Conservation (phyloP, 2,329 filamentous ascomycete species). For the Zalaria sp. region DNA sequence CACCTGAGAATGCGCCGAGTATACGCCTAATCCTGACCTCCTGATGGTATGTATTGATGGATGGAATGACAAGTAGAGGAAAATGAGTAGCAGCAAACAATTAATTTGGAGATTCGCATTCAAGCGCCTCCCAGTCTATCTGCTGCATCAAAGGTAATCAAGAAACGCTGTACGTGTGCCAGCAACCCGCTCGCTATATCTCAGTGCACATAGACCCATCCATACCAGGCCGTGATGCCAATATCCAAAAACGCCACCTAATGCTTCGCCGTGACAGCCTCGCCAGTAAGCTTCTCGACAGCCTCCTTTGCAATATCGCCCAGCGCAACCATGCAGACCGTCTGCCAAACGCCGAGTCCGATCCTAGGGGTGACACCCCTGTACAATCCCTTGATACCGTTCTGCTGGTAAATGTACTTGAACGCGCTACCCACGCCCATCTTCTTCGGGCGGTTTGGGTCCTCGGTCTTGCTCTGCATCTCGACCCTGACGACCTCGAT, state of each 20-base stretch:
- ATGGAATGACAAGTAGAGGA: too few species aligned
- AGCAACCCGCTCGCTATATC: too few species aligned
- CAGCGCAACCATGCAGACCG: conserved; percentile 97
- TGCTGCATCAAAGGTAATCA: too few species aligned
- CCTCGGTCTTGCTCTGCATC: conserved; percentile 98
- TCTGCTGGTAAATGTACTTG: conserved; percentile 78
- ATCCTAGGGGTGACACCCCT: conserved; percentile 89
- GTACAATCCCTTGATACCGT: conserved; percentile 86
- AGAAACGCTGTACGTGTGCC: too few species aligned
- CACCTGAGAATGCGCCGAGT: too few species aligned
- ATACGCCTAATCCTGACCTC: too few species aligned
- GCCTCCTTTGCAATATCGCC: conserved; percentile 66
- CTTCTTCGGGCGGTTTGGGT: conserved; percentile 97
- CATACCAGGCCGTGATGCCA: too few species aligned
- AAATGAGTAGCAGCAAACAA: too few species aligned
- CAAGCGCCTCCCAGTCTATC: too few species aligned
- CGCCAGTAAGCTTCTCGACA: conserved; percentile 51
- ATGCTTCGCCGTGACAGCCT: conserved; percentile 50
- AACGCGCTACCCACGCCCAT: conserved; percentile 81
- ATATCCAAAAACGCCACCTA: conserved; percentile 21
- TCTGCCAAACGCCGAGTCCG: conserved; percentile 95
- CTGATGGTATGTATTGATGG: too few species aligned
- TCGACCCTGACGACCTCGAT: conserved; percentile 99
- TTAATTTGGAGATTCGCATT: too few species aligned
- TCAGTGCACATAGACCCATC: too few species aligned